Evolutionary conservation across 2,329 filamentous ascomycete genomes (phyloP), one percentile per base, ranked within the genome.

Genomic region (Pseudogymnoascus sp.): DNA sequence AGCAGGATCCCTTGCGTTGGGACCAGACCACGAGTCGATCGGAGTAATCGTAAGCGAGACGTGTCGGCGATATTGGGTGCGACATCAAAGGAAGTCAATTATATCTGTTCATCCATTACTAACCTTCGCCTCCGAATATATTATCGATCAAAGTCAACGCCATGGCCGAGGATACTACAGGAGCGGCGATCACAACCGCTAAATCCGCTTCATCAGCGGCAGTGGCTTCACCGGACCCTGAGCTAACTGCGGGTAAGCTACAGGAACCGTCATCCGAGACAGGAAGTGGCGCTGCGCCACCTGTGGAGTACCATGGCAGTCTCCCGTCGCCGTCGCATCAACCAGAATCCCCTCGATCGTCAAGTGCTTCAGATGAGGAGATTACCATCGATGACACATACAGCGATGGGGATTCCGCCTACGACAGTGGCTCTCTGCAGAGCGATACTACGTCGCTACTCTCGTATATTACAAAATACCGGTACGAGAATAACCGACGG

Each of bases 401-500:
- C 10, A 59, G 19, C 21, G 62, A 64, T 47, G 33, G 38, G 21
- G 50, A 63, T 31, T 64, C 62, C n/a, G 62, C 62, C 5, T 47
- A 40, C 40, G 59, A 64, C 33, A 59, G 67, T 8, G 19, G 33
- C 10, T 63, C 56, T n/a, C 14, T 42, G 6, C 38, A 33, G 7
- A 64, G 60, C 42, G 65, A 67, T 44, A 67, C 64, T 5, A 64
- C 61, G 4, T 64, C 64, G 60, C 59, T 67, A 21, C 62, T 69
- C 35, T 71, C 70, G 8, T 67, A 64, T 47, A 69, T 72, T 26
- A 71, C 67, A 16, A 63, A 66, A 14, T 72, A 71, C 63, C 69
- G 66, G 6, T 62, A 69, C 14, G 80, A 81, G 64, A 80, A 81
- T 64, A 80, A 80, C 2, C 73, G 80, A 1, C 73, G 79, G 1